These are phyloP conservation scores for Fraxinus americana DNA, from an alignment of 257 asterid species.

Conservation along the genomic window DNA sequence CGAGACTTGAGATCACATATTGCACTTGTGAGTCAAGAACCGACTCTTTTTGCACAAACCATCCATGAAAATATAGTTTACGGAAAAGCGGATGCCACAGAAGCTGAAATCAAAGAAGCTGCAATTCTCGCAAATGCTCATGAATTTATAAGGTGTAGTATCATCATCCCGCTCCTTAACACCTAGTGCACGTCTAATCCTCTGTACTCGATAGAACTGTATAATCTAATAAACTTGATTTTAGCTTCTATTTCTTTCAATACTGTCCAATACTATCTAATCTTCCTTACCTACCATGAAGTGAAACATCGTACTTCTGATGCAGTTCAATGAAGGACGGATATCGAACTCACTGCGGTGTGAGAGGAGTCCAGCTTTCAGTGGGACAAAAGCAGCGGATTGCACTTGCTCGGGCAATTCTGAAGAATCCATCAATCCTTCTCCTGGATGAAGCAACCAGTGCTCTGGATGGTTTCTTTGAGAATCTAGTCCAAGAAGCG, in stretches of 20 bases:
- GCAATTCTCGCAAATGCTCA: conserved; percentile 72
- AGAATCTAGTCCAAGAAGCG: conserved; percentile 67
- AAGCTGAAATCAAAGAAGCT: conserved; percentile 62
- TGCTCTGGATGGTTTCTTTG: conserved; percentile 68
- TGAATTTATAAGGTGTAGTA: conserved; percentile 63
- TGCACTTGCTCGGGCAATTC: conserved; percentile 68
- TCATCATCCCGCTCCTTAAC: background rate
- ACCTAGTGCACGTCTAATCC: background rate
- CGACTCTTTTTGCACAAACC: conserved; percentile 64
- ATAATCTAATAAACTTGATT: background rate
- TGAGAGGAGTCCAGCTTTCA: conserved; percentile 70
- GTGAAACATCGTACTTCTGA: conserved; percentile 15
- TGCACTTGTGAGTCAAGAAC: conserved; percentile 81
- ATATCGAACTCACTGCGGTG: conserved; percentile 78
- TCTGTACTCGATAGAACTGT: conserved; percentile 1
- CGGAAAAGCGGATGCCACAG: conserved; percentile 55
- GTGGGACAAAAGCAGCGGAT: conserved; percentile 81
- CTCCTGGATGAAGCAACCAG: conserved; percentile 82
- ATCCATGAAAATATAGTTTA: conserved; percentile 59
- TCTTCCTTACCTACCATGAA: background rate
- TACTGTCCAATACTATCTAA: background rate
- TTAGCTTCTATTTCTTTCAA: background rate
- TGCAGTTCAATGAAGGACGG: conserved; percentile 71
- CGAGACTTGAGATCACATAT: conserved; percentile 63
- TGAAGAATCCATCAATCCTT: conserved; percentile 71